Conservation (phyloP, 2,329 filamentous ascomycete genomes). For the Talaromyces sp. region DNA sequence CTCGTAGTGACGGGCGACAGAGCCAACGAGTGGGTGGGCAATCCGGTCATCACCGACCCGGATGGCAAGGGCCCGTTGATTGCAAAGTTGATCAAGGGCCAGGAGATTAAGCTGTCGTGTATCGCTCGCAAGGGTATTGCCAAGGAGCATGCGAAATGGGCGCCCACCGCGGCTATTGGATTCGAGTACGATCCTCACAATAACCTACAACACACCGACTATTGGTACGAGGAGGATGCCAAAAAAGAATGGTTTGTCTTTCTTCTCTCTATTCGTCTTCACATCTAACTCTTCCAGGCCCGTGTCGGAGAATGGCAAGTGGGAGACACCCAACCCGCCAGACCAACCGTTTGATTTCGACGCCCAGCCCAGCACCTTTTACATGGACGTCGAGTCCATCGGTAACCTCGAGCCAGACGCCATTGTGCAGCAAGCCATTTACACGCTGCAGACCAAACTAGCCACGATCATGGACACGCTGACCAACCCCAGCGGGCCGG, state of each 20-base stretch:
- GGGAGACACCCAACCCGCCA: constrained; percentile 70
- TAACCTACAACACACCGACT: constrained; percentile 82
- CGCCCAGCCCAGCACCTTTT: constrained; percentile 77
- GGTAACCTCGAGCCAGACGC: constrained; percentile 84
- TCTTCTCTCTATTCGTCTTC: background rate
- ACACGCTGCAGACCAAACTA: constrained; percentile 83
- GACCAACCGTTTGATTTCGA: constrained; percentile 89
- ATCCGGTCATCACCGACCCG: constrained; percentile 76
- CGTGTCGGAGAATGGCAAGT: constrained; percentile 48
- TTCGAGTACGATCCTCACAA: constrained; percentile 99
- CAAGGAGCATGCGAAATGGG: constrained; percentile 98
- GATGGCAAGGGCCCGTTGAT: constrained; percentile 79
- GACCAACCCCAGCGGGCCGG: constrained; percentile 43
- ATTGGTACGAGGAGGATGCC: constrained; percentile 89
- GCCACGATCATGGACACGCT: constrained; percentile 67
- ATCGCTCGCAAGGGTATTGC: constrained; percentile 98
- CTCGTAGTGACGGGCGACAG: constrained; percentile 66
- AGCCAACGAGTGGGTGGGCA: constrained; percentile 68
- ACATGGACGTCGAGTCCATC: constrained; percentile 85
- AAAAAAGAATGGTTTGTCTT: constrained; percentile 69
- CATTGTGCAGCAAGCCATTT: constrained; percentile 83
- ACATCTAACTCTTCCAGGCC: constrained; percentile 21
- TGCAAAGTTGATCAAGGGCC: constrained; percentile 80
- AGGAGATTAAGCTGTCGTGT: constrained; percentile 84
- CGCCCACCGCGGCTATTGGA: constrained; percentile 81